Conservation (phyloP, 768 basidiomycete genomes). For the Boletus rubroflammeus region DNA sequence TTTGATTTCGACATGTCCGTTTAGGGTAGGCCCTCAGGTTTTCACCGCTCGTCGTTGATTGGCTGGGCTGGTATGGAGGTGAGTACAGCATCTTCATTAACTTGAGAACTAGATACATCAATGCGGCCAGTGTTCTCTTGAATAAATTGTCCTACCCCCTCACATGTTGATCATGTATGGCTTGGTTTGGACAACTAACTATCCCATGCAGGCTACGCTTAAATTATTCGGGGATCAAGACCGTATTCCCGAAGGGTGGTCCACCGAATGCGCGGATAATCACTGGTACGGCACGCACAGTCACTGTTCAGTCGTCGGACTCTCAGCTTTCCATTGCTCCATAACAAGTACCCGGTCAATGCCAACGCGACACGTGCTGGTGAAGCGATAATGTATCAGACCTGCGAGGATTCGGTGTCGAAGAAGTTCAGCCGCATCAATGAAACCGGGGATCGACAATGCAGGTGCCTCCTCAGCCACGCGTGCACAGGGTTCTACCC, state of each 20-base stretch:
- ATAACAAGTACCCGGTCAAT: not conserved
- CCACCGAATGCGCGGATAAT: not conserved
- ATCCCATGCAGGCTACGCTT: not conserved
- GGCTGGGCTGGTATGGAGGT: slow-evolving; percentile 2
- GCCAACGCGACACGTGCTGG: slow-evolving; percentile 2
- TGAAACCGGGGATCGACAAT: slow-evolving; percentile 17
- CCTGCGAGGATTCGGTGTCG: not conserved
- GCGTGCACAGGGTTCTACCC: not conserved
- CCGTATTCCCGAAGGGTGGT: not conserved
- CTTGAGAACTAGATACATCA: not conserved
- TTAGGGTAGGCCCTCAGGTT: slow-evolving; percentile 31
- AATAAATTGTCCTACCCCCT: not conserved
- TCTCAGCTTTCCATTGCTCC: not conserved
- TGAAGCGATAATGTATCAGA: slow-evolving; percentile 20
- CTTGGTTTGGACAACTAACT: not conserved
- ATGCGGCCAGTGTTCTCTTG: not conserved
- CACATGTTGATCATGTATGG: not conserved
- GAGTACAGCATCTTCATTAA: not conserved
- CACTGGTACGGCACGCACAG: not conserved
- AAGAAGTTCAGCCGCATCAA: slow-evolving; percentile 1
- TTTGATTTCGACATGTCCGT: slow-evolving; percentile 18
- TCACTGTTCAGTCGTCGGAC: not conserved
- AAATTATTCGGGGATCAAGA: not conserved
- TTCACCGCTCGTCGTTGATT: slow-evolving; percentile 9
- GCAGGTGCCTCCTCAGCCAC: not conserved